phyloP scores from a whole-genome alignment of 1,139 yeast species.

The Hyphopichia pseudoburtonii region DNA sequence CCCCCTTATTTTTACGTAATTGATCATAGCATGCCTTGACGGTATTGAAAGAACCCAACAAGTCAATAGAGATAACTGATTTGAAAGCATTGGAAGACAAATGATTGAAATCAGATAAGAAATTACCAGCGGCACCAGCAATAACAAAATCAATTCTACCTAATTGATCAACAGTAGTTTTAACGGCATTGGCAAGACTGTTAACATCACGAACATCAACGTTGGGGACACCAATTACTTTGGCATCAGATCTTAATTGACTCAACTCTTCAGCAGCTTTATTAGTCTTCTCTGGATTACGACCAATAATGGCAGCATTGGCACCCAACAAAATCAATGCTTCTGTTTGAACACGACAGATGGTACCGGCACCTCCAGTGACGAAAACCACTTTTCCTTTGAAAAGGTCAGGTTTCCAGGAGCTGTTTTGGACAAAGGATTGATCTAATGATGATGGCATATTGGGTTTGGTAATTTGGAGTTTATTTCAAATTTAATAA shows the following conservation, averaged over 20 bases:
- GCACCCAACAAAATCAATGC: conserved; percentile 86
- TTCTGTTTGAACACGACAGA: conserved; percentile 87
- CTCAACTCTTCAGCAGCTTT: conserved; percentile 68
- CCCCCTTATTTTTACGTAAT: conserved; percentile 67
- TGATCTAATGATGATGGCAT: conserved; percentile 25
- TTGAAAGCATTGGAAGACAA: conserved; percentile 86
- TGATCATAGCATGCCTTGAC: conserved; percentile 78
- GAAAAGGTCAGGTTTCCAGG: conserved; percentile 65
- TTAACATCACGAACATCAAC: conserved; percentile 78
- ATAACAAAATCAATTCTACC: conserved; percentile 83
- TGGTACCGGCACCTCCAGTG: conserved; percentile 97
- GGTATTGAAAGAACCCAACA: conserved; percentile 86
- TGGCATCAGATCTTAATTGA: conserved; percentile 57
- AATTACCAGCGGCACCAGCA: conserved; percentile 98
- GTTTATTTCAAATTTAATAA: not conserved
- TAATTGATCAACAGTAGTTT: conserved; percentile 59
- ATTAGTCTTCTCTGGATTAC: conserved; percentile 67
- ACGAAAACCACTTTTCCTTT: conserved; percentile 85
- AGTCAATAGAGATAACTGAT: conserved; percentile 81
- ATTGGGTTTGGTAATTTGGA: not conserved
- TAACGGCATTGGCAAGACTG: conserved; percentile 61
- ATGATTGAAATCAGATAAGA: conserved; percentile 75
- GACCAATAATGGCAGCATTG: conserved; percentile 81
- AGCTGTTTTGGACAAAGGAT: conserved; percentile 25
- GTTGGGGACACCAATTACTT: conserved; percentile 69